Evolutionary conservation across 2,329 filamentous ascomycete species (phyloP), one percentile per base, ranked within the genome.

Genomic region (Colletotrichum sp.): DNA sequence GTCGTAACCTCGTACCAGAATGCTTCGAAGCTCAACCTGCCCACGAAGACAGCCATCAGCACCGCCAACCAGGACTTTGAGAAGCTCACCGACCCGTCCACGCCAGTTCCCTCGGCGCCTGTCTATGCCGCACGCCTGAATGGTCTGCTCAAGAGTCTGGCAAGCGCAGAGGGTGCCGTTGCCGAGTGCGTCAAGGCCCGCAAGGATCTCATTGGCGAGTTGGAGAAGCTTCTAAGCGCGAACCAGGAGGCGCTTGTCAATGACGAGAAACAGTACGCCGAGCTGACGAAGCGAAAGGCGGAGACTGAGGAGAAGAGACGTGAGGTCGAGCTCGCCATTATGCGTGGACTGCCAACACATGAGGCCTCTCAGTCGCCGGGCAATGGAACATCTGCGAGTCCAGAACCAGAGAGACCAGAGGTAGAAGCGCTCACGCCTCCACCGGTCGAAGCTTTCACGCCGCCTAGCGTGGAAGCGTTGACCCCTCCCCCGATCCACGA

Each of bases 101-200:
- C 90, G 1, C 88, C 91, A 2, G 88, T 93, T 3, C 95, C 96
- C 0, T 94, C 95, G 0, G 93, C 96, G 1, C 96, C 97, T 2
- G 96, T 99, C 24, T 95, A 98, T 82, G 97, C 97, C 3, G 96
- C 96, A 16, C 94, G 95, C 32, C 91, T 99, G 10, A 96, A 95
- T 78, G 94, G 95, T 4, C 89, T 99, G n/a, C 90, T 99, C 70
- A 98, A 97, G 87, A 94, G 93, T 8, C 90, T 99, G 21, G 95
- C 95, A 24, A 95, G 92, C 78, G 97, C 97, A 5, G 96, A 99
- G 85, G 95, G 92, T 71, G 96, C 96, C 1, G 94, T 99, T 2
- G 93, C 95, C 3, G 95, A 98, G 80, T 95, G 94, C 79, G 95
- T 99, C 82, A 96, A 96, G 82, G 95, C 96, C 3, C 93, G 97